Base-by-base conservation (phyloP, 768 basidiomycete genomes). In the Obba rivulosa region DNA sequence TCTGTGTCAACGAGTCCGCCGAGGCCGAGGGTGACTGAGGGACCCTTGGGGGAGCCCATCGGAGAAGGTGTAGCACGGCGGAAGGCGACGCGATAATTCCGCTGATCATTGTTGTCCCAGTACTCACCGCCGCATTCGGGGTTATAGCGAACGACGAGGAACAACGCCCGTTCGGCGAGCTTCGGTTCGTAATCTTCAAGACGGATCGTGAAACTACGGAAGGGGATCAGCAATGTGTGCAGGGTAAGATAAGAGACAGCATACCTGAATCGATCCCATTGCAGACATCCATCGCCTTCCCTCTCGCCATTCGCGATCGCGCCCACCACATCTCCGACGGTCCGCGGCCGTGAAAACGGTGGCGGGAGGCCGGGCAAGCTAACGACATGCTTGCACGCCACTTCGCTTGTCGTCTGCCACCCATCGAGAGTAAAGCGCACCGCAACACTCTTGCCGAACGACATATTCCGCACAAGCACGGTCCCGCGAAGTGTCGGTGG, bases 401-500 rank as follows among this genome's bases (percentile, higher is more conserved):
- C 92, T 63, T 98, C 95, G 37, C 81, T 85, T 0, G 89, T 88
- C 3, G 94, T 98, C 53, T 86, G 81, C 95, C 95, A 98, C 41
- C 87, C 82, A 65, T 97, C 95, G 41, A 95, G 72, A 1, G 95
- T 97, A 64, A 94, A 98, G 1, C 94, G 73, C 0, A 96, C 76
- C 0, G 79, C 82, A 40, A 97, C 84, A 44, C 78, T 74, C 68
- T 98, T 98, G 64, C 88, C 83, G 53, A 87, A 98, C 0, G 87
- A 72, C 45, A 96, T 56, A 63, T 98, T 97, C 55, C 84, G 79
- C 17, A 92, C 91, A 42, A 91, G 77, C 48, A 96, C 67, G 8
- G 86, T 80, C 5, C 95, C 95, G 2, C 75, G 69, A 13, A 96
- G 75, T 0, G 69, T 63, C 4, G 66, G 65, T 22, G 68, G 67